Conservation (phyloP, 768 basidiomycete genomes). For the Ephemerocybe angulata region DNA sequence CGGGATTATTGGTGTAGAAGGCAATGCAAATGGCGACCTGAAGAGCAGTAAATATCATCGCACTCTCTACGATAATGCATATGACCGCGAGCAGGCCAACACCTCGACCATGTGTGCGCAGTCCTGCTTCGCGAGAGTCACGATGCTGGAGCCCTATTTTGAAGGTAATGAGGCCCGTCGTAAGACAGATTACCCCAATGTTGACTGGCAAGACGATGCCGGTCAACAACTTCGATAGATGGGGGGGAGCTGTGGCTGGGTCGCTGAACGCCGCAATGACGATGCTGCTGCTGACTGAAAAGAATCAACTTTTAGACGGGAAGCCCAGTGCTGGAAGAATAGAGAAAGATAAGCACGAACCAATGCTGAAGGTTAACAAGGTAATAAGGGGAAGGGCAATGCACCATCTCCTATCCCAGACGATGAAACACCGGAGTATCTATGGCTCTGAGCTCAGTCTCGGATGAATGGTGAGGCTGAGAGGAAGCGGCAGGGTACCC, state of each 20-base stretch:
- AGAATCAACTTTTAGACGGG: not conserved
- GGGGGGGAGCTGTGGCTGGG: not conserved
- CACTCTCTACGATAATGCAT: not conserved
- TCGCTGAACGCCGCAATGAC: not conserved
- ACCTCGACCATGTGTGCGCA: not conserved
- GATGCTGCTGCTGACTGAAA: not conserved
- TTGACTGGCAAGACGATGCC: not conserved
- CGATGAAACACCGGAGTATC: constrained; percentile 4
- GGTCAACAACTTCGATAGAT: not conserved
- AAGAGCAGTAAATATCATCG: not conserved
- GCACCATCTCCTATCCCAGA: constrained; percentile 2
- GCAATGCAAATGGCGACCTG: not conserved
- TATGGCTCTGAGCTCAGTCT: not conserved
- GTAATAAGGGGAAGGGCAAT: not conserved
- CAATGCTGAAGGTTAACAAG: constrained; percentile 1
- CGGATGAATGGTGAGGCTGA: not conserved
- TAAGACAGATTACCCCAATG: not conserved
- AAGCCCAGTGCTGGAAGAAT: not conserved
- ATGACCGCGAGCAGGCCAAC: not conserved
- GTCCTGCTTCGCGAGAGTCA: not conserved
- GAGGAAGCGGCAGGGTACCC: not conserved
- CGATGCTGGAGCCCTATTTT: not conserved
- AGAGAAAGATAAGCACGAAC: not conserved
- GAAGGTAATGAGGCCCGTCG: not conserved
- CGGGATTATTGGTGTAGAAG: not conserved